Evolutionary conservation across 257 asterid species (phyloP).

Genomic region (Scutellaria minor): DNA sequence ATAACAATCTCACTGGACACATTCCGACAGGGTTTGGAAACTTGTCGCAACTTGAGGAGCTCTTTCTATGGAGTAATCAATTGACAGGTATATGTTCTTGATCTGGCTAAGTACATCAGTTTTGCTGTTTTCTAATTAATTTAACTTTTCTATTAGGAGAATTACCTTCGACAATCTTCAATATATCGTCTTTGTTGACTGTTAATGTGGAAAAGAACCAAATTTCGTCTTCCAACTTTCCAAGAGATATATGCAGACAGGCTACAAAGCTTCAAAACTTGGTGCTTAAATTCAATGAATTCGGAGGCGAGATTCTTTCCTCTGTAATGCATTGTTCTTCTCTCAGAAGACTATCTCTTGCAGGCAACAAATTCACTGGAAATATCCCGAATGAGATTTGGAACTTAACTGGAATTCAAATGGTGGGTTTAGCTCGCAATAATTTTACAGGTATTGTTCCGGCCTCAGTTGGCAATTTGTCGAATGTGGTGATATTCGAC

Average conservation of each 20-base stretch:
- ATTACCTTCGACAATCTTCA: conserved; percentile 2
- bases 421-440: background rate
- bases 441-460: conserved; percentile 13
- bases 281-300: background rate
- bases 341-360: background rate
- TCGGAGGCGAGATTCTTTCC: conserved; percentile 8
- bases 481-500: background rate
- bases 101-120: background rate
- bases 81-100: background rate
- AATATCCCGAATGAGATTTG: background rate
- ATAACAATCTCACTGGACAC: conserved; percentile 2
- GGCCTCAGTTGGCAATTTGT: conserved; percentile 23
- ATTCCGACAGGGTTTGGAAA: conserved; percentile 6
- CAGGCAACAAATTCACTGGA: background rate
- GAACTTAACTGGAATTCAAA: background rate
- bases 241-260: background rate
- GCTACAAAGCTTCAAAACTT: background rate
- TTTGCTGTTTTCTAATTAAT: background rate
- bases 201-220: background rate
- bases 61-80: background rate
- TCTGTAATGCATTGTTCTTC: conserved; percentile 3
- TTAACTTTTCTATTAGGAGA: background rate
- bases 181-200: background rate
- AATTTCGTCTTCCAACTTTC: background rate
- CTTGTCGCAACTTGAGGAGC: background rate